Conservation (phyloP, 2,329 filamentous ascomycete genomes). For the Fusarium sororula region DNA sequence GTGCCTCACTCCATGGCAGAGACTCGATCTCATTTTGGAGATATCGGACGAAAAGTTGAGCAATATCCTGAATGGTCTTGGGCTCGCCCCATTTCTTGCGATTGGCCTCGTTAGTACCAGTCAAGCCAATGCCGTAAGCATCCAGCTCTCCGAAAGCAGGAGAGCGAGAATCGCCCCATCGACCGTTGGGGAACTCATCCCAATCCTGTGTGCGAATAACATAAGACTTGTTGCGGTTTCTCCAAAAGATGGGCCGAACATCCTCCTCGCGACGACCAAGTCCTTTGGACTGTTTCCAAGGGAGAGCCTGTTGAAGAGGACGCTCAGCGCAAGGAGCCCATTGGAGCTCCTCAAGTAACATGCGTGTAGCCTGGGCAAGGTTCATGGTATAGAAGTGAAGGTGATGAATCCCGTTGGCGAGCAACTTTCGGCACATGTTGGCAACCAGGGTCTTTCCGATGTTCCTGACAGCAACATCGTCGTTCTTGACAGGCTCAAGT, state of each 20-base stretch:
- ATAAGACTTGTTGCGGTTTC: constrained; percentile 95
- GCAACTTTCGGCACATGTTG: constrained; percentile 86
- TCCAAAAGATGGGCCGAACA: constrained; percentile 98
- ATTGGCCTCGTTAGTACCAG: constrained; percentile 95
- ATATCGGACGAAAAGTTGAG: constrained; percentile 85
- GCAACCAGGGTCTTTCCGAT: constrained; percentile 88
- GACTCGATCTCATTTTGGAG: constrained; percentile 82
- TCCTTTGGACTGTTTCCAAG: constrained; percentile 94
- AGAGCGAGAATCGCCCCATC: constrained; percentile 97
- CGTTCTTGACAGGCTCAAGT: constrained; percentile 94
- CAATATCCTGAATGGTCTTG: constrained; percentile 79
- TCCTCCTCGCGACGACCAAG: constrained; percentile 91
- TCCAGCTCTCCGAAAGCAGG: constrained; percentile 96
- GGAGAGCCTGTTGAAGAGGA: constrained; percentile 87
- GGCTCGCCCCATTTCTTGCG: constrained; percentile 95
- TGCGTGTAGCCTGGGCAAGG: constrained; percentile 89
- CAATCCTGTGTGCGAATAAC: constrained; percentile 95
- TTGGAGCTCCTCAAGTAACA: constrained; percentile 90
- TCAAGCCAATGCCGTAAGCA: constrained; percentile 91
- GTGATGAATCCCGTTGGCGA: constrained; percentile 84
- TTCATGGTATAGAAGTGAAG: constrained; percentile 99
- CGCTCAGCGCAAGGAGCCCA: constrained; percentile 81
- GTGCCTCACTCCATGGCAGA: constrained; percentile 92
- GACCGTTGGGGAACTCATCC: constrained; percentile 98
- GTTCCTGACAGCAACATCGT: constrained; percentile 90